Base-by-base conservation (phyloP, 1,284 basidiomycete genomes). In the Exobasidium rhododendri region DNA sequence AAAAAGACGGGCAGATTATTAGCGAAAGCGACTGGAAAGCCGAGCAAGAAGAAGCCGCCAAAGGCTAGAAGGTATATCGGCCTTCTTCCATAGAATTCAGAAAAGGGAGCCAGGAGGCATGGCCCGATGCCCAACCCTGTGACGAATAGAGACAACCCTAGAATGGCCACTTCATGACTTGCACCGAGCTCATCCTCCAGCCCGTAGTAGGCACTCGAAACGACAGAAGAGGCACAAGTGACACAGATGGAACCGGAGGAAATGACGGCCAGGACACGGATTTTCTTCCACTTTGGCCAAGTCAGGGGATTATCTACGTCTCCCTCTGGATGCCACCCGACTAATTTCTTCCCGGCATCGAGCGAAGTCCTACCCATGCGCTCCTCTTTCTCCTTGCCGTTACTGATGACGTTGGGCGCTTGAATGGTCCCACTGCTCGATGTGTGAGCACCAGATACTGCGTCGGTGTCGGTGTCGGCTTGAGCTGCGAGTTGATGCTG, bases 1-100 rank as follows among this genome's bases (percentile, higher is more conserved):
- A 90, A 81, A 68, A 85, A 85, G 0, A 87, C 84, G 10, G 81
- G 85, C 6, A 47, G 45, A 46, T 87, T 83, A 1, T 85, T 85
- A 5, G 86, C 83, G 65, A 90, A 89, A 0, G 87, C 86, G 5
- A 89, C 85, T 0, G 87, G 87, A 62, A 87, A 86, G 43, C 85
- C 84, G 58, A 87, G 82, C 0, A 85, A 71, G 28, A 50, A 67
- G 65, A 32, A 66, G 10, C 62, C 63, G 1, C 64, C 59, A 28
- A 68, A 71, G n/a, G 70, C 68, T 45, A 69, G 43, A 22, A 75
- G 55, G 44, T 75, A 75, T 46, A 76, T 62, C 11, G 68, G 70
- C 40, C n/a, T n/a, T n/a, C n/a, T n/a, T n/a, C n/a, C n/a, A n/a
- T n/a, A n/a, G 11, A 64, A 67, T 54, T 81, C 80, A 10, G 77